Conservation (phyloP, 78 protist species). For the slime mould (Dictyostelium discoideum) region DNA sequence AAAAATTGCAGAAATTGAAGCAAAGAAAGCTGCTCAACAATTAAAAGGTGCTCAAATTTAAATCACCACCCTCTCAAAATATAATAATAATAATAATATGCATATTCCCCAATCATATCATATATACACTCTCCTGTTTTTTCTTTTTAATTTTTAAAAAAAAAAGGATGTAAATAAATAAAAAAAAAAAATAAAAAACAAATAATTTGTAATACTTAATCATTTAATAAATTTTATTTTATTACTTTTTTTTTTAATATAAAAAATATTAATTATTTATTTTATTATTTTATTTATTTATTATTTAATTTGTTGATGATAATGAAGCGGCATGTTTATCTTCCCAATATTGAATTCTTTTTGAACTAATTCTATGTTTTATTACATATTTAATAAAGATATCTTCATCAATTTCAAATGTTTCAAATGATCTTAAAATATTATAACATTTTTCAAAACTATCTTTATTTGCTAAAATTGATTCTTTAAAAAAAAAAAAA, state of each 20-base stretch:
- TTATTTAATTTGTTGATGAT: neutral
- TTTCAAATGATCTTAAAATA: conserved; percentile 6
- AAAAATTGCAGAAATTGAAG: conserved; percentile 19
- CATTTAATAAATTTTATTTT: neutral
- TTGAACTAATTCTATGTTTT: conserved; percentile 8
- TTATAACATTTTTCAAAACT: conserved; percentile 45
- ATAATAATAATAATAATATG: no score
- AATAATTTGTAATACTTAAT: neutral
- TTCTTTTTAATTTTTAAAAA: no score
- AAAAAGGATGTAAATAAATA: conserved; percentile 13
- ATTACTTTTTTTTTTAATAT: no score
- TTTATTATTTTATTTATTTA: neutral
- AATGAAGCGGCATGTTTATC: neutral
- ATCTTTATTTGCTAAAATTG: neutral
- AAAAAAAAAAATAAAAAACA: neutral
- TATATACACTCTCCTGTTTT: neutral
- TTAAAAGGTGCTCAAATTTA: neutral
- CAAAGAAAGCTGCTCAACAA: conserved; percentile 20
- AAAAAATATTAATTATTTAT: neutral
- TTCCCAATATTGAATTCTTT: conserved; percentile 29
- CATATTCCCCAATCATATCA: no score
- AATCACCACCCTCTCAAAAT: neutral
- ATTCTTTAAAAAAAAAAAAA: neutral
- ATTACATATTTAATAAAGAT: neutral
- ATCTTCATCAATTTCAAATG: conserved; percentile 33